Evolutionary conservation across 768 basidiomycete species (phyloP).

Genomic region (Rhizopogon vinicolor): DNA sequence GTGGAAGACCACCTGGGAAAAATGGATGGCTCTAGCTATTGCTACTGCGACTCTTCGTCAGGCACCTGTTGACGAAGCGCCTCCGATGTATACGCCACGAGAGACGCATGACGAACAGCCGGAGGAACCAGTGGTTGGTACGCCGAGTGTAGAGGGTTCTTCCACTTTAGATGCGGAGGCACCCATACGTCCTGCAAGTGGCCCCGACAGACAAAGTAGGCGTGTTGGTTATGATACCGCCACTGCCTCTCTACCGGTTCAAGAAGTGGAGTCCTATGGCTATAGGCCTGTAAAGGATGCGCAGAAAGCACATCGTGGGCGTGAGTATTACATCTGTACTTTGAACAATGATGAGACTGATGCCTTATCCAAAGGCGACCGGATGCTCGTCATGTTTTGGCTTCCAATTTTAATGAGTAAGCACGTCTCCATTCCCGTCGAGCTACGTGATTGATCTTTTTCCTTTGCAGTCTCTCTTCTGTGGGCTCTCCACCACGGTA

Average conservation of each 20-base stretch:
- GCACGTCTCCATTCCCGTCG: constrained; percentile 24
- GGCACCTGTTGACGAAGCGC: constrained; percentile 47
- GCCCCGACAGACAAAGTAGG: constrained; percentile 30
- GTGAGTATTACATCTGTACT: constrained; percentile 32
- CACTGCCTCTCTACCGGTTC: constrained; percentile 47
- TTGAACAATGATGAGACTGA: background rate
- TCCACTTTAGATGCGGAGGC: constrained; percentile 8
- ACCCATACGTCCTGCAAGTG: constrained; percentile 17
- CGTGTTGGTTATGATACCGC: constrained; percentile 44
- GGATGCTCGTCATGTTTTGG: constrained; percentile 85
- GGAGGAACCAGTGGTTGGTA: constrained; percentile 11
- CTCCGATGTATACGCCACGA: constrained; percentile 71
- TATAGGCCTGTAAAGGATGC: constrained; percentile 51
- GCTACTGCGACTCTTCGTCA: constrained; percentile 43
- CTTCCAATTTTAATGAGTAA: constrained; percentile 76
- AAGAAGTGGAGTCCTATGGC: constrained; percentile 64
- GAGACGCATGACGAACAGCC: constrained; percentile 23
- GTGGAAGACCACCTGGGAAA: constrained; percentile 70
- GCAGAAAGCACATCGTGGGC: constrained; percentile 58
- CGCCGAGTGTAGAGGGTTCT: background rate
- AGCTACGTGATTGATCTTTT: constrained; percentile 5
- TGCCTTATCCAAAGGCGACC: constrained; percentile 54
- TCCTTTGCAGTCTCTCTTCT: constrained; percentile 47
- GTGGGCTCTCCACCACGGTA: constrained; percentile 54
- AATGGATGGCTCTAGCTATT: constrained; percentile 57